phyloP scores from a whole-genome alignment of 2,329 filamentous ascomycete species.

The Botrytis hyacinthi region DNA sequence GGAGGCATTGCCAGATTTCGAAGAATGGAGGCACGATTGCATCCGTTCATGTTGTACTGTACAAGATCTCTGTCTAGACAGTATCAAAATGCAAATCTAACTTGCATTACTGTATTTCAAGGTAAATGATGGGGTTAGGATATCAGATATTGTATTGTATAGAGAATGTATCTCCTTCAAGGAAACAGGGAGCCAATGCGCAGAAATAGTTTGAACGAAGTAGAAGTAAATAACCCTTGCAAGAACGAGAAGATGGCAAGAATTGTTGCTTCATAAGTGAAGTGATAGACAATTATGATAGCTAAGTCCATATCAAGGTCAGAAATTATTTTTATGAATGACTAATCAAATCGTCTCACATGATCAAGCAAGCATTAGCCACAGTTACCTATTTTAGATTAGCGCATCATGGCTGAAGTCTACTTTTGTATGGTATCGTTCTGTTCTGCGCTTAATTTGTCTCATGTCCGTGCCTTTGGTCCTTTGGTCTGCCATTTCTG shows the following conservation, averaged over 20 bases:
- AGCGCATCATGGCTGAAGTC: not conserved
- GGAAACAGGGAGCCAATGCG: not conserved
- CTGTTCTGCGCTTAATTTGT: slow-evolving; percentile 4
- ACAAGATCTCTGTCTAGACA: slow-evolving; percentile 3
- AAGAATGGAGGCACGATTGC: slow-evolving; percentile 36
- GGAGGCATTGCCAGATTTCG: slow-evolving; percentile 32
- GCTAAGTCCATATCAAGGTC: not conserved
- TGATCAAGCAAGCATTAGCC: not conserved
- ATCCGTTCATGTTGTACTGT: slow-evolving; percentile 35
- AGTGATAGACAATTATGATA: not conserved
- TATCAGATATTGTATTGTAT: not conserved
- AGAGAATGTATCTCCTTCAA: not conserved
- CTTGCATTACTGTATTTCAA: slow-evolving; percentile 9
- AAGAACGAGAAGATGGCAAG: not conserved
- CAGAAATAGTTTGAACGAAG: too few species aligned
- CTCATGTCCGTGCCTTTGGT: slow-evolving; percentile 1
- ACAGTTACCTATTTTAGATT: not conserved
- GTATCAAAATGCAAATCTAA: slow-evolving; percentile 2
- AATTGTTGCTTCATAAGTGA: not conserved
- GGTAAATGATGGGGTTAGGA: not conserved
- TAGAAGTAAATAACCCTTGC: not conserved
- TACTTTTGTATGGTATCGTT: not conserved
- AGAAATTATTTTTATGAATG: not conserved
- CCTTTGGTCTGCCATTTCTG: not conserved
- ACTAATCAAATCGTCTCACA: not conserved